Evolutionary conservation across 257 asterid species (phyloP).

Genomic region (Solanum corneliomulleri): DNA sequence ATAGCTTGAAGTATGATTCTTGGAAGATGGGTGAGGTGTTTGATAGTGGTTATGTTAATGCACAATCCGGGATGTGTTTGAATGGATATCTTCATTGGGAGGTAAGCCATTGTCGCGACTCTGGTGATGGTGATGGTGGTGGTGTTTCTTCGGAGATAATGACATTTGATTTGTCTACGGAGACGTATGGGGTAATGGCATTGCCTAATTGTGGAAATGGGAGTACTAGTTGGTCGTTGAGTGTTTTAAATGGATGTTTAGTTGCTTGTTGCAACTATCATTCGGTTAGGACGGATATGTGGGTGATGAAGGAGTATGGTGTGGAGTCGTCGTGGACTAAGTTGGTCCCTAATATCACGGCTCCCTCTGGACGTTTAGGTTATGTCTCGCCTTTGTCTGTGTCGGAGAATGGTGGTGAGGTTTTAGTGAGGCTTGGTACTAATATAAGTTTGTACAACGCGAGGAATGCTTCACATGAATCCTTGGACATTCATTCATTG

Average conservation of each 20-base stretch:
- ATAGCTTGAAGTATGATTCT: constrained; percentile 13
- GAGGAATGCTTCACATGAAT: background rate
- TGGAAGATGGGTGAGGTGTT: constrained; percentile 9
- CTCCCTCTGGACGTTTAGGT: background rate
- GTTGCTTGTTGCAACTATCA: background rate
- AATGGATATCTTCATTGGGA: constrained; percentile 23
- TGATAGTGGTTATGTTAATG: background rate
- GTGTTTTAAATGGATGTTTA: constrained; percentile 4
- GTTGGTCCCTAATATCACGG: background rate
- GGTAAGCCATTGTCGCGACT: background rate
- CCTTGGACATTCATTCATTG: background rate
- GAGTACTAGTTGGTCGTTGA: background rate
- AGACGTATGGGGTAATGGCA: background rate
- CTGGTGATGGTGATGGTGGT: background rate
- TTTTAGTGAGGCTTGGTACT: constrained; percentile 1
- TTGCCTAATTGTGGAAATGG: background rate
- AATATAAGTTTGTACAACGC: background rate
- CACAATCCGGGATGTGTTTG: constrained; percentile 1
- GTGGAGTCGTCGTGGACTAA: constrained; percentile 22
- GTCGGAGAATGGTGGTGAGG: constrained; percentile 7
- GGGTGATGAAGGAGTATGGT: constrained; percentile 32
- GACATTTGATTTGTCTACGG: constrained; percentile 4
- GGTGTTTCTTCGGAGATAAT: background rate
- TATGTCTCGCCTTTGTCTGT: constrained; percentile 5
- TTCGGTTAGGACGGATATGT: constrained; percentile 6